Evolutionary conservation across 768 basidiomycete species (phyloP).

Genomic region (Hypholoma sublateritium): DNA sequence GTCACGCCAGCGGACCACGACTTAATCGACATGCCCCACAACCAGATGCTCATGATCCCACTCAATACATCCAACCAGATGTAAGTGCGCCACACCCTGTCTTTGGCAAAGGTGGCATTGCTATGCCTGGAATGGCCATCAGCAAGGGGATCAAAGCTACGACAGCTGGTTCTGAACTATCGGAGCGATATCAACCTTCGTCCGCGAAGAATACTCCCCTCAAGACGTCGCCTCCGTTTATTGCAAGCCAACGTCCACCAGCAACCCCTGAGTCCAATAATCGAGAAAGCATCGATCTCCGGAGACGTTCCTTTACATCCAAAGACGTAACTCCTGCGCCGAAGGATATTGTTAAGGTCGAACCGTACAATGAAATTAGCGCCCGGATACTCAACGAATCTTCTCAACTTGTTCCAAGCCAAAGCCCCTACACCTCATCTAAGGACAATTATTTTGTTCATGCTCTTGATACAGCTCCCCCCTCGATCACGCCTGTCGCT

Average conservation of each 20-base stretch:
- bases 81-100: conserved; percentile 65
- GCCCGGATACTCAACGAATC: background rate
- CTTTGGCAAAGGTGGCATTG: conserved; percentile 73
- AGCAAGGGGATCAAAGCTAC: conserved; percentile 19
- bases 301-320: conserved; percentile 12
- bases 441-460: conserved; percentile 1
- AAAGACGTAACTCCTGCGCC: background rate
- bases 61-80: conserved; percentile 63
- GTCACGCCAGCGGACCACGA: conserved; percentile 72
- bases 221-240: conserved; percentile 6
- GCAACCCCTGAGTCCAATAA: conserved; percentile 1
- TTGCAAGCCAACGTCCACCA: background rate
- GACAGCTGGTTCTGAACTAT: conserved; percentile 19
- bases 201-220: background rate
- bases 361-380: background rate
- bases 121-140: conserved; percentile 67
- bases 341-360: background rate
- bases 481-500: conserved; percentile 2
- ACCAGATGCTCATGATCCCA: conserved; percentile 61
- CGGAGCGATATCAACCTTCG: conserved; percentile 23
- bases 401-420: background rate
- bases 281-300: conserved; percentile 4
- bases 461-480: conserved; percentile 7
- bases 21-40: conserved; percentile 75
- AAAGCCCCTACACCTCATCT: background rate